Conservation (phyloP, 345 rosid genomes). For the Litchi chinensis region DNA sequence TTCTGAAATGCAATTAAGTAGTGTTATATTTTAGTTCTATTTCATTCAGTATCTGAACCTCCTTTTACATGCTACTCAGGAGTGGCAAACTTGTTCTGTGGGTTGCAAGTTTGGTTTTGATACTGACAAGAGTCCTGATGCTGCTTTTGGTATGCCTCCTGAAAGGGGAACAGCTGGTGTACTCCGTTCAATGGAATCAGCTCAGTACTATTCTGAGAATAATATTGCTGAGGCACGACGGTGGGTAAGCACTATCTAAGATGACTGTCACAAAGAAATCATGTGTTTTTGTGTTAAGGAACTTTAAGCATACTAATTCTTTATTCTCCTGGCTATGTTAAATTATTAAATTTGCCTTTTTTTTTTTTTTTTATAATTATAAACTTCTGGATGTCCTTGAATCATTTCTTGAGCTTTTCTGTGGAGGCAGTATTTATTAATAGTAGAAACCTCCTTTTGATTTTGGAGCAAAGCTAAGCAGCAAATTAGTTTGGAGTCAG, state of each 20-base stretch:
- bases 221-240: conserved; percentile 79
- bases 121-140: conserved; percentile 57
- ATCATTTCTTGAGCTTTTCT: background rate
- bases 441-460: background rate
- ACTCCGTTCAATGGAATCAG: conserved; percentile 92
- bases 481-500: background rate
- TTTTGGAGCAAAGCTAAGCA: background rate
- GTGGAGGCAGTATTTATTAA: background rate
- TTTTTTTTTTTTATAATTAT: too few relatives aligned
- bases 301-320: background rate
- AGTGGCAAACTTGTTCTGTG: conserved; percentile 61
- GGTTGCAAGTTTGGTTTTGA: conserved; percentile 66
- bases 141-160: conserved; percentile 55
- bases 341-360: background rate
- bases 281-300: background rate
- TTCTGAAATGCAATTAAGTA: conserved; percentile 1
- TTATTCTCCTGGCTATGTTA: background rate
- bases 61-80: conserved; percentile 45
- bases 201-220: conserved; percentile 76
- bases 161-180: conserved; percentile 47
- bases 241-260: conserved; percentile 89
- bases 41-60: conserved; percentile 7
- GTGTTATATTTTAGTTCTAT: conserved; percentile 4
- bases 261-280: conserved; percentile 20
- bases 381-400: background rate